These are phyloP conservation scores for Cajanus cajan DNA, from an alignment of 306 rosid species.

Conservation along the genomic window DNA sequence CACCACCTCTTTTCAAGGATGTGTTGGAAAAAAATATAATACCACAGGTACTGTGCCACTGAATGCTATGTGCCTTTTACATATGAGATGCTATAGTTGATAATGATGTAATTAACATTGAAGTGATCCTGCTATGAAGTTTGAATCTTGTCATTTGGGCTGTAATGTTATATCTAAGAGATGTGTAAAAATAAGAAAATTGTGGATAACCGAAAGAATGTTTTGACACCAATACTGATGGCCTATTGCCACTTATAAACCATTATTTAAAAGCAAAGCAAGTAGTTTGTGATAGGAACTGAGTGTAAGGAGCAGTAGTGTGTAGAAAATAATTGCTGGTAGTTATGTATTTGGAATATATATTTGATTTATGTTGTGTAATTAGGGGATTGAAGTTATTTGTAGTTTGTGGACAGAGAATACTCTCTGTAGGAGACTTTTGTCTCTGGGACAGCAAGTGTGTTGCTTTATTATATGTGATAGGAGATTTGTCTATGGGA, in stretches of 20 bases:
- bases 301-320: too few species aligned
- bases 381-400: too few species aligned
- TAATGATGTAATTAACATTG: not conserved
- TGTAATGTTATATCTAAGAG: not conserved
- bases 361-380: too few species aligned
- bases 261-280: not conserved
- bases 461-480: too few species aligned
- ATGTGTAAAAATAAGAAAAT: not conserved
- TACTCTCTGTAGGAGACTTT: too few species aligned
- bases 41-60: slow-evolving; percentile 71
- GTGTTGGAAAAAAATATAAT: slow-evolving; percentile 98
- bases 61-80: slow-evolving; percentile 4
- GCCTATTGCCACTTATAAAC: not conserved
- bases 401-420: too few species aligned
- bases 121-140: not conserved
- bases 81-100: slow-evolving; percentile 5
- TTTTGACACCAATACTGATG: not conserved
- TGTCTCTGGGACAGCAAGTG: too few species aligned
- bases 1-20: slow-evolving; percentile 96
- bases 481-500: too few species aligned
- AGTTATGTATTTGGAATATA: too few species aligned
- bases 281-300: not conserved
- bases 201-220: slow-evolving; percentile 9
- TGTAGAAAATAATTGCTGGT: too few species aligned
- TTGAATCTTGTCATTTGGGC: slow-evolving; percentile 10